These are phyloP conservation scores for Schoenoplectus tabernaemontani DNA, from an alignment of 202 grass and related monocot species.

Conservation along the genomic window DNA sequence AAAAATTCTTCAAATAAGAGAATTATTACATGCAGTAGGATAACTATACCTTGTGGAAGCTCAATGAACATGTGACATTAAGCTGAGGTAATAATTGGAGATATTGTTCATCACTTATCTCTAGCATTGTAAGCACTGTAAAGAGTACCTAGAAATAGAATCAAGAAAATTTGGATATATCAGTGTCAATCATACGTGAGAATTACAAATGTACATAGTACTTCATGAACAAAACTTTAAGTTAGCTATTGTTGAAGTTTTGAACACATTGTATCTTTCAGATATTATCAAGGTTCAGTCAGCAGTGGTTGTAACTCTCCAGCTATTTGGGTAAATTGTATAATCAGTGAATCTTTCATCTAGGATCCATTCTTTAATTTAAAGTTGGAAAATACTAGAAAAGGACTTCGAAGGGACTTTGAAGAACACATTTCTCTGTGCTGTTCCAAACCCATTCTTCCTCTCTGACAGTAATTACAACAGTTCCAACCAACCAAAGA, in stretches of 20 bases:
- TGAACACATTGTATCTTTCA: not conserved
- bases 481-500: not conserved
- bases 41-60: slow-evolving; percentile 78
- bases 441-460: not conserved
- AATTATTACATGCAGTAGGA: not conserved
- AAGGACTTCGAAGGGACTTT: not conserved
- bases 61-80: slow-evolving; percentile 71
- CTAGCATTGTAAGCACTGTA: slow-evolving; percentile 80
- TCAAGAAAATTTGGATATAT: slow-evolving; percentile 4
- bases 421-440: not conserved
- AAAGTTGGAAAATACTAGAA: not conserved
- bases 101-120: slow-evolving; percentile 87
- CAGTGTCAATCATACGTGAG: not conserved
- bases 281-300: not conserved
- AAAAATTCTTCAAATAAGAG: not conserved
- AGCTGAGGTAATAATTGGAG: slow-evolving; percentile 71
- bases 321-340: not conserved
- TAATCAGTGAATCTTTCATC: not conserved
- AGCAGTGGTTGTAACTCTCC: not conserved
- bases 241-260: not conserved
- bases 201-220: not conserved
- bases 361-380: not conserved
- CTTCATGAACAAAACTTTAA: not conserved
- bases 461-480: not conserved
- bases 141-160: slow-evolving; percentile 55